Percentiles rank a stretch among this genome's conserved stretches.
Evolutionary conservation across 345 rosid genomes (phyloP).

Genomic region (Anastatica hierochuntica): DNA sequence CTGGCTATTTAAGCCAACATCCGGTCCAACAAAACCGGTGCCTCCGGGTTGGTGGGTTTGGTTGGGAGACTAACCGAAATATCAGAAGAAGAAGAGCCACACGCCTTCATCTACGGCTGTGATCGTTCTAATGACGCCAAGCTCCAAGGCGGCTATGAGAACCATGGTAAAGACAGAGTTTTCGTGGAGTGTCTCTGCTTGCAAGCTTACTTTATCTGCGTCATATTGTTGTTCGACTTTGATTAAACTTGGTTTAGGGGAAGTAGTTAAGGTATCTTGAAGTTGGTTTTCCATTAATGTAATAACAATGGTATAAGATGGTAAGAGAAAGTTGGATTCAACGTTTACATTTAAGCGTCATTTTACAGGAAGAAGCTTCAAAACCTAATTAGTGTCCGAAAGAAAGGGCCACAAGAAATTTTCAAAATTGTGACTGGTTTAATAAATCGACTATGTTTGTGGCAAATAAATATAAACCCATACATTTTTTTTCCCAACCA

Average conservation of each 20-base stretch:
- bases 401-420: no score
- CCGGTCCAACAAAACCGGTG: conserved; percentile 40
- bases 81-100: conserved; percentile 33
- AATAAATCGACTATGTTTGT: no score
- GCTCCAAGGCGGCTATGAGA: conserved; percentile 35
- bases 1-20: conserved; percentile 37
- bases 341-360: no score
- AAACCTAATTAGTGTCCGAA: no score
- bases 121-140: conserved; percentile 39
- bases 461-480: no score
- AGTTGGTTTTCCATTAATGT: conserved; percentile 4
- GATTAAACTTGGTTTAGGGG: not conserved
- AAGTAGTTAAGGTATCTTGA: not conserved
- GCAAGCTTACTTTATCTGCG: conserved; percentile 11
- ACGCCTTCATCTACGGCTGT: conserved; percentile 20
- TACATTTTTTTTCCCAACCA: no score
- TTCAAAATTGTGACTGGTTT: no score
- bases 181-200: conserved; percentile 2
- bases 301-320: no score
- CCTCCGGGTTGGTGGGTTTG: conserved; percentile 28
- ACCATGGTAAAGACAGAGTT: conserved; percentile 32
- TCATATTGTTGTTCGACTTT: no score
- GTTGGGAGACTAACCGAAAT: conserved; percentile 23
- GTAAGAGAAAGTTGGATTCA: no score
- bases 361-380: no score